Conservation (phyloP, 1,284 basidiomycete genomes). For the Papiliotrema nemorosa region DNA sequence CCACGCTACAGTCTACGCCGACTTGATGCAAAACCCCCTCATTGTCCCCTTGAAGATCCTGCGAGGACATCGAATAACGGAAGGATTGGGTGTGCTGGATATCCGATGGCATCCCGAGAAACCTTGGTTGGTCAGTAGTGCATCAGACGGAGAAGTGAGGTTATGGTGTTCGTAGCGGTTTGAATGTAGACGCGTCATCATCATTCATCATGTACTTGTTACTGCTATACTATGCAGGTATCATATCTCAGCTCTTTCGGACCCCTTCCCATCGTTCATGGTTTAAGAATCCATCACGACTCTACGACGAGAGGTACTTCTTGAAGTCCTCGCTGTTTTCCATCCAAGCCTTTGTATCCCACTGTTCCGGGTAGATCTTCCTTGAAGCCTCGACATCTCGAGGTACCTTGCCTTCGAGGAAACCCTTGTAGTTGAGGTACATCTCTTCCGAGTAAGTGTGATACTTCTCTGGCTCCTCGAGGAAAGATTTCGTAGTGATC, state of each 20-base stretch:
- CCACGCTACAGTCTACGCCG: conserved; percentile 89
- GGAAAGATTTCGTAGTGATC: conserved; percentile 7
- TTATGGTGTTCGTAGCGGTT: conserved; percentile 64
- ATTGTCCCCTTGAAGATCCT: conserved; percentile 97
- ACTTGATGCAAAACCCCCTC: conserved; percentile 90
- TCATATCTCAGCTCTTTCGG: not conserved
- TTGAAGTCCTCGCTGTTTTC: conserved; percentile 1
- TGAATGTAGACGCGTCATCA: too few species aligned
- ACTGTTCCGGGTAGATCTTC: conserved; percentile 1
- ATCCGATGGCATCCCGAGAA: conserved; percentile 83
- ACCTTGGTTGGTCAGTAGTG: conserved; percentile 90
- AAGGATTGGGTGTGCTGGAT: conserved; percentile 87
- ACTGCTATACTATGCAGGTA: too few species aligned
- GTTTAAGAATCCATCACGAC: not conserved
- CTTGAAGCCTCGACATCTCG: not conserved
- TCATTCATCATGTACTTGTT: too few species aligned
- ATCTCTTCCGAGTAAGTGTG: conserved; percentile 7
- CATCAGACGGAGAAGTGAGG: conserved; percentile 83
- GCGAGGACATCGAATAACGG: conserved; percentile 76
- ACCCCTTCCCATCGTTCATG: not conserved
- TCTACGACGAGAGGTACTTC: not conserved
- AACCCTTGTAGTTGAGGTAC: conserved; percentile 18
- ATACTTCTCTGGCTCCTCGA: not conserved
- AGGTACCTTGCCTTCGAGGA: conserved; percentile 8
- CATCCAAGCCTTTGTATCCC: conserved; percentile 2